Evolutionary conservation across 495 filamentous ascomycete species (phyloP), one percentile per base, ranked within the genome.

Genomic region (Trichoderma erinaceum): DNA sequence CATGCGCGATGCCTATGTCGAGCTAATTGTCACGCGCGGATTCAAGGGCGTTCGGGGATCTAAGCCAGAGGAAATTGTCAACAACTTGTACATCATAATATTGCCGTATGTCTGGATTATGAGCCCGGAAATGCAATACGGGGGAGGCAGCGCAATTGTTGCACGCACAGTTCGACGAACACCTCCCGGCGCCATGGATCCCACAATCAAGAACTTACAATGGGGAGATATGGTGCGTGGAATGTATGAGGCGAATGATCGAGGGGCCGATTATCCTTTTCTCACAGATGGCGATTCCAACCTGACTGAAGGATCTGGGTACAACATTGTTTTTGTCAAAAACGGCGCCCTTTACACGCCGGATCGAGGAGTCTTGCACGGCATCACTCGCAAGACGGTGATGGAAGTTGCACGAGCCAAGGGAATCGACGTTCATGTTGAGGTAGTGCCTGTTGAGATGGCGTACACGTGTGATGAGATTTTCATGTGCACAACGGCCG

Each of bases 141-240:
- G 18, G 11, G 78, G 78, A n/a, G 78, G 78, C 16, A 73, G 68
- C n/a, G 77, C 78, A 0, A 72, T 80, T 25, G 68, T 80, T 23
- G 75, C 78, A 0, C 73, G 78, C 11, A 79, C 78, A 18, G 78
- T 80, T 7, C 74, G 75, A 0, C 74, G 78, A 0, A 69, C 71
- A 1, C 75, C 78, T 0, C 75, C 75, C 1, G 76, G 78, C 0
- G 71, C 75, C 0, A 73, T 79, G 18, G 78, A 80, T 64, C 78
- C 78, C 0, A 80, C 76, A 3, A 68, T 80, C 56, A 80, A 80
- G 72, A 80, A 80, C 46, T 68, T 80, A 66, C 78, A 80, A 68
- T 80, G 77, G 77, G 78, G 78, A 0, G 78, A 80, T 66, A 66
- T 80, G 67, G 72, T 69, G 8, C 78, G 77, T 0, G 78, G 74